Conservation (phyloP, 2,329 filamentous ascomycete genomes). For the Celoporthe dispersa region DNA sequence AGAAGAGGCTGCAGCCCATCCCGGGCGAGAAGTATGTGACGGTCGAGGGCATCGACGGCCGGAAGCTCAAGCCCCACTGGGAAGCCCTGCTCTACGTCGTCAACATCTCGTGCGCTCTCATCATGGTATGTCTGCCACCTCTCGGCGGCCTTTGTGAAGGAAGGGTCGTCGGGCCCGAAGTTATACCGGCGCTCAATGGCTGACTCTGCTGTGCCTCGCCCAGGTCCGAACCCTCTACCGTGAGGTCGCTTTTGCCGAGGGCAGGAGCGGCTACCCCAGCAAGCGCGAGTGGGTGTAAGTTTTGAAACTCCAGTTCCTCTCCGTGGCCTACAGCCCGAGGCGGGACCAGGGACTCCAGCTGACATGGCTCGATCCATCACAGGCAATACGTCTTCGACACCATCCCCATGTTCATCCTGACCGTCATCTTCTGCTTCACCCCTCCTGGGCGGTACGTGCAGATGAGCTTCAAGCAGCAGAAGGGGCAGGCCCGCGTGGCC, state of each 20-base stretch:
- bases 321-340: too few relatives aligned
- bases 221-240: conserved; percentile 32
- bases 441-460: conserved; percentile 40
- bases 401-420: conserved; percentile 38
- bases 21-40: conserved; percentile 41
- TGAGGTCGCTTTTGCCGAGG: conserved; percentile 31
- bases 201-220: background rate
- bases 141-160: background rate
- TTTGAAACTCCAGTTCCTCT: background rate
- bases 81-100: conserved; percentile 41
- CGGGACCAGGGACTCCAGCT: background rate
- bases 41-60: conserved; percentile 30
- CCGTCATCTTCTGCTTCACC: conserved; percentile 36
- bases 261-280: conserved; percentile 33
- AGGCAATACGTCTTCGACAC: conserved; percentile 39
- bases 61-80: conserved; percentile 40
- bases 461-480: conserved; percentile 39
- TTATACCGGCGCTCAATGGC: background rate
- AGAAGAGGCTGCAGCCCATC: conserved; percentile 36
- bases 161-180: background rate
- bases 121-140: conserved; percentile 34
- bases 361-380: conserved; percentile 25
- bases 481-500: conserved; percentile 20
- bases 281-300: conserved; percentile 40
- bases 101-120: conserved; percentile 38